A percentile compares a stretch with the other conserved stretches of the same genome.
phyloP scores from a whole-genome alignment of 352 stramenopile species.

The Pythium folliculosum region DNA sequence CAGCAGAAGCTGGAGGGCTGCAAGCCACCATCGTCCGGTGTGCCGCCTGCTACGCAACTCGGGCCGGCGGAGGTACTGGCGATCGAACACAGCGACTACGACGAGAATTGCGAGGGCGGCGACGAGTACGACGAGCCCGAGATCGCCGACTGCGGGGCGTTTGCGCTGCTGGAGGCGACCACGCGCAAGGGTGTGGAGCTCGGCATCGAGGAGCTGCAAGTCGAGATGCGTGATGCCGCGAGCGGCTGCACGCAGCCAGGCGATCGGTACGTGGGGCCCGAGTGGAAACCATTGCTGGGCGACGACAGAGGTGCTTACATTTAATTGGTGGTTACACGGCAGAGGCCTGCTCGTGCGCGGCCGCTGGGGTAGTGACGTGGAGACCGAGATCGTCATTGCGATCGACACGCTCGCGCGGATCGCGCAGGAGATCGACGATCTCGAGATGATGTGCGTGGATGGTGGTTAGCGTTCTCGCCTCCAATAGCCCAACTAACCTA shows the following conservation, averaged over 20 bases:
- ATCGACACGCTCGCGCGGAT: conserved; percentile 42
- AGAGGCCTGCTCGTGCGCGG: conserved; percentile 61
- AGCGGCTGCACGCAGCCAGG: conserved; percentile 31
- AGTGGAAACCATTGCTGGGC: too few species aligned
- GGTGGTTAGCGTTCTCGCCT: background rate
- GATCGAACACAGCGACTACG: background rate
- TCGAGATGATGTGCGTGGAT: conserved; percentile 67
- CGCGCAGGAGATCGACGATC: conserved; percentile 61
- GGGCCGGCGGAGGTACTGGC: background rate
- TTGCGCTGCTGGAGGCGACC: conserved; percentile 62
- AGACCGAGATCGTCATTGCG: conserved; percentile 37
- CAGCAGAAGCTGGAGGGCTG: conserved; percentile 8
- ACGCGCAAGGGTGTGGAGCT: conserved; percentile 64
- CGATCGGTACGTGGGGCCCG: conserved; percentile 58
- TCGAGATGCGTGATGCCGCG: conserved; percentile 40
- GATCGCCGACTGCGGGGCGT: conserved; percentile 35
- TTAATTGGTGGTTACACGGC: background rate
- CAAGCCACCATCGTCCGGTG: background rate
- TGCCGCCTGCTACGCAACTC: background rate
- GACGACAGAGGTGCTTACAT: background rate
- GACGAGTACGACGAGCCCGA: conserved; percentile 32
- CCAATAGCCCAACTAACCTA: background rate
- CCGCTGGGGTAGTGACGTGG: conserved; percentile 40
- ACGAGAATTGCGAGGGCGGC: conserved; percentile 17
- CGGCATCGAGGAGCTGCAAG: conserved; percentile 58